Conservation (phyloP, 2,329 filamentous ascomycete genomes). For the Anthostomella pinea region DNA sequence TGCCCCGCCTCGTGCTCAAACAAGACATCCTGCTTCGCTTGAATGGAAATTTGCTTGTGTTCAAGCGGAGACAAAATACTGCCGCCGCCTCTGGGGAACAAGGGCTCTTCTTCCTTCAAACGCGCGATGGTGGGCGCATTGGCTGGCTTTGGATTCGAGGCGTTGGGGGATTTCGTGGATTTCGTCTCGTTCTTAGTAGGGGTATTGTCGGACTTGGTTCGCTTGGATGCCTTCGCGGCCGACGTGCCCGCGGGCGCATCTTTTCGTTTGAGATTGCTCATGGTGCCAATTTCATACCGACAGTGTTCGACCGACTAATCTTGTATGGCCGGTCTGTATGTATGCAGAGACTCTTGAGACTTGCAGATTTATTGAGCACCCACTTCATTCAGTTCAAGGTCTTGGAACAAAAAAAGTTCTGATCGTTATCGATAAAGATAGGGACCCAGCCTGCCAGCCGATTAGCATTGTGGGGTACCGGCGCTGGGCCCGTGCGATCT, state of each 20-base stretch:
- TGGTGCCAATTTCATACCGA: too few relatives aligned
- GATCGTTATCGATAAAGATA: too few relatives aligned
- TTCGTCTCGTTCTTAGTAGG: constrained; percentile 33
- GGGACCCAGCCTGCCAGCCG: too few relatives aligned
- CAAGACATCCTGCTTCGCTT: constrained; percentile 87
- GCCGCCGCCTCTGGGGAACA: constrained; percentile 90
- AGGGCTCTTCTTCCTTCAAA: constrained; percentile 74
- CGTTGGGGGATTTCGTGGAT: constrained; percentile 23
- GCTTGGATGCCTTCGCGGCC: constrained; percentile 50
- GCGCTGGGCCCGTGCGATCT: too few relatives aligned
- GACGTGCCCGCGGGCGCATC: constrained; percentile 52
- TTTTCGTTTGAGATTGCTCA: constrained; percentile 59
- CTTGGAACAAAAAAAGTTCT: too few relatives aligned
- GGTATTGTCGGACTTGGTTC: constrained; percentile 38
- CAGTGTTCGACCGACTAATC: background rate
- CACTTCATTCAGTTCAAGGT: too few relatives aligned
- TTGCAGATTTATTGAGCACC: too few relatives aligned
- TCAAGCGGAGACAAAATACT: constrained; percentile 90
- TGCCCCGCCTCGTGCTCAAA: constrained; percentile 74
- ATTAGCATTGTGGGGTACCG: too few relatives aligned
- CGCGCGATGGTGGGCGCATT: constrained; percentile 40
- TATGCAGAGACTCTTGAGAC: background rate
- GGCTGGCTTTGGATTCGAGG: constrained; percentile 22
- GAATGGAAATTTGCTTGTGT: constrained; percentile 92
- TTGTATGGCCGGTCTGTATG: background rate